These are phyloP conservation scores for Phytophthora palmivora DNA, from an alignment of 352 stramenopile species.

Conservation along the genomic window DNA sequence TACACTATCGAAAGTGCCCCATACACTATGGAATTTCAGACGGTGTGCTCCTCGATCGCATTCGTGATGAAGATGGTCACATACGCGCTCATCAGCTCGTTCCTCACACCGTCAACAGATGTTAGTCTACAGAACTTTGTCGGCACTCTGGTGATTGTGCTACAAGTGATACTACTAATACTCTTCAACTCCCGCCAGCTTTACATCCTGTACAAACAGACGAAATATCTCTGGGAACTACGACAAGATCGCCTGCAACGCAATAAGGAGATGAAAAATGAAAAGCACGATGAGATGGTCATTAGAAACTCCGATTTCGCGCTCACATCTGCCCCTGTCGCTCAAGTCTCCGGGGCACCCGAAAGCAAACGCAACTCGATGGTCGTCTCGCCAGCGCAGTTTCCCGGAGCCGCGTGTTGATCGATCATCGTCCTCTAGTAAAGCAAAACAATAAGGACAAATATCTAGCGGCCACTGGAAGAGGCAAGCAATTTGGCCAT, in stretches of 20 bases:
- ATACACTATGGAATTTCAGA: conserved; percentile 82
- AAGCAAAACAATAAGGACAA: conserved; percentile 23
- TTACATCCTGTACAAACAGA: conserved; percentile 82
- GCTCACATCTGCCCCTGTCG: conserved; percentile 45
- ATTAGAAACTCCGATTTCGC: conserved; percentile 42
- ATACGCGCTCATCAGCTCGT: conserved; percentile 82
- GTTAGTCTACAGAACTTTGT: conserved; percentile 60
- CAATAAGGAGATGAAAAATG: conserved; percentile 31
- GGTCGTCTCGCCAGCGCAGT: conserved; percentile 24
- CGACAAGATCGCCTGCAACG: conserved; percentile 46
- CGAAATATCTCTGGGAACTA: conserved; percentile 65
- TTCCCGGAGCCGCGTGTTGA: conserved; percentile 29
- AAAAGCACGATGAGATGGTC: conserved; percentile 37
- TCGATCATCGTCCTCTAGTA: conserved; percentile 13
- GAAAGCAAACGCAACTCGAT: conserved; percentile 49
- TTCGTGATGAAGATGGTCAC: conserved; percentile 89
- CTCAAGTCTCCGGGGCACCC: conserved; percentile 36
- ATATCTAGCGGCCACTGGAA: conserved; percentile 25
- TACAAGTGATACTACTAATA: conserved; percentile 70
- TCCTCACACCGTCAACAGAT: conserved; percentile 64
- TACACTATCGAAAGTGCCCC: conserved; percentile 68
- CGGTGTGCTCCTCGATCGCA: conserved; percentile 64
- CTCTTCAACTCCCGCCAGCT: conserved; percentile 83
- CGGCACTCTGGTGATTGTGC: conserved; percentile 67
- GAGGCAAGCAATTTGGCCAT: conserved; percentile 58